Evolutionary conservation across 495 filamentous ascomycete species (phyloP).

Genomic region (Aspergillus kassunensis): DNA sequence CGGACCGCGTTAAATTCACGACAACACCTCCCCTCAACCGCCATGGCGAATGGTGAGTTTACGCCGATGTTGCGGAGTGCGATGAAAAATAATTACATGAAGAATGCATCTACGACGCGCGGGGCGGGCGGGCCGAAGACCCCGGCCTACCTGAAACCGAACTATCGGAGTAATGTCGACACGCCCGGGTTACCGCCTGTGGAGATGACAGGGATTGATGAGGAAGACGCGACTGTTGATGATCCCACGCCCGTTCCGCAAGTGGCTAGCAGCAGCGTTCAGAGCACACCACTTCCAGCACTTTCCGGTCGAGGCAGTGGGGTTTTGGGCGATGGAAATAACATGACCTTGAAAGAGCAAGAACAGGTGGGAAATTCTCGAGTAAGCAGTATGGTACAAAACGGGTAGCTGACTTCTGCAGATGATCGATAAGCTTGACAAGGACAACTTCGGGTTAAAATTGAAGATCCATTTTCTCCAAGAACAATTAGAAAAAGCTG

Average conservation of each 20-base stretch:
- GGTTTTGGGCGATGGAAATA: constrained; percentile 67
- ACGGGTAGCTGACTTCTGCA: constrained; percentile 27
- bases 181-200: constrained; percentile 58
- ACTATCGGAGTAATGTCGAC: constrained; percentile 57
- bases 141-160: constrained; percentile 60
- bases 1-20: constrained; percentile 59
- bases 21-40: constrained; percentile 57
- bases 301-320: constrained; percentile 58
- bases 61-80: constrained; percentile 91
- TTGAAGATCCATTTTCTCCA: constrained; percentile 95
- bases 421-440: constrained; percentile 91
- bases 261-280: constrained; percentile 68
- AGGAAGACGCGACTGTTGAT: constrained; percentile 55
- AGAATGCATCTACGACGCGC: constrained; percentile 47
- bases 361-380: constrained; percentile 69
- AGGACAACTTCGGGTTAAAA: constrained; percentile 93
- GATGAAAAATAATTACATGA: constrained; percentile 69
- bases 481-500: constrained; percentile 77
- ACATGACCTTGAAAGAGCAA: constrained; percentile 87
- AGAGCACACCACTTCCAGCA: constrained; percentile 73
- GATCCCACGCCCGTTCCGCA: constrained; percentile 64
- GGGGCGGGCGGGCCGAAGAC: constrained; percentile 57
- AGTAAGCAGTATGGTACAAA: too few relatives aligned
- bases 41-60: constrained; percentile 71
- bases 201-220: constrained; percentile 64